Conservation (phyloP, 2,329 filamentous ascomycete species). For the Fonsecaea nubica region DNA sequence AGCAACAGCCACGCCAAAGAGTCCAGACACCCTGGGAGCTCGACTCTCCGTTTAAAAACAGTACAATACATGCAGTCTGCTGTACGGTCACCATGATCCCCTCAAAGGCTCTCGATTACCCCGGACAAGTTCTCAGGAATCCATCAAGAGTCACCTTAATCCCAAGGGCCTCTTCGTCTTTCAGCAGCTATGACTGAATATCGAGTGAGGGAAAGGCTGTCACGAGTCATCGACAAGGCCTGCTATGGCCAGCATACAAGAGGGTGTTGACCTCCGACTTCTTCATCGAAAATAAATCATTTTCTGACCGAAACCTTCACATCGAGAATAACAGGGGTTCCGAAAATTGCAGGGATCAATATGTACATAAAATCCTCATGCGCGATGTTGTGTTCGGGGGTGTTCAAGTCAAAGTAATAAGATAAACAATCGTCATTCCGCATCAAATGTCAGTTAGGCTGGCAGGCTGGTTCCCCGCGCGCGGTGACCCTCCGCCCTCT, state of each 20-base stretch:
- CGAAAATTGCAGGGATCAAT: too few species aligned
- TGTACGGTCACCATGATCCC: neutral
- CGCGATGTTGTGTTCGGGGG: neutral
- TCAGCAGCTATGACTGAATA: too few species aligned
- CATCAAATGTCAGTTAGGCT: neutral
- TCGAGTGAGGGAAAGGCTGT: neutral
- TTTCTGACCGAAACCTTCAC: too few species aligned
- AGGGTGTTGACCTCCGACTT: neutral
- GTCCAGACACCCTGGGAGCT: neutral
- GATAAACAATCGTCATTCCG: neutral
- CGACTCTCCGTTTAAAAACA: neutral
- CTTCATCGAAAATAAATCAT: too few species aligned
- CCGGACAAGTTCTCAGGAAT: neutral
- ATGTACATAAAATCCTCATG: too few species aligned
- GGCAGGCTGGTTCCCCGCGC: neutral
- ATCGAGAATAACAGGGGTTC: too few species aligned
- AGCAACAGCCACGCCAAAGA: neutral
- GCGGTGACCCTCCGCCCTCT: neutral
- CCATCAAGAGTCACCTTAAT: neutral
- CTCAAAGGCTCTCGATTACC: neutral
- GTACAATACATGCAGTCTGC: neutral
- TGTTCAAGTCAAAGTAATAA: neutral
- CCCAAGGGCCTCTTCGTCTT: too few species aligned
- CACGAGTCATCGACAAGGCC: neutral
- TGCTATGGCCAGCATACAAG: neutral